Conservation (phyloP, 805 yeast species). For the Teunomyces cretensis region DNA sequence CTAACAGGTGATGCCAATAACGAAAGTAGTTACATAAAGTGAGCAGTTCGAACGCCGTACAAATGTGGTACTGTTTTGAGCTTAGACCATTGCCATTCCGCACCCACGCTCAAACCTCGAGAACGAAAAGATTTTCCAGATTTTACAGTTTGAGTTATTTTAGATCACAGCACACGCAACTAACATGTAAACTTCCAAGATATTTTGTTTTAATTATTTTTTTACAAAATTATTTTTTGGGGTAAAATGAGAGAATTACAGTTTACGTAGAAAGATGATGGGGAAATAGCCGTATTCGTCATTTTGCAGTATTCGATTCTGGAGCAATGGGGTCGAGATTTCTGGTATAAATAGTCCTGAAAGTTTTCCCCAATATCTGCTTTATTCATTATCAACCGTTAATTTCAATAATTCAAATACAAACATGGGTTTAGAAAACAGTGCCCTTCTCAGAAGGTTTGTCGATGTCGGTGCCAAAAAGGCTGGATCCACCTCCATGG, state of each 20-base stretch:
- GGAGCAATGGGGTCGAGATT: slow-evolving; percentile 3
- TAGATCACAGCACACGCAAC: neutral
- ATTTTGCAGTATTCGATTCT: neutral
- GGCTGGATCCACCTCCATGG: slow-evolving; percentile 45
- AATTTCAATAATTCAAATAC: slow-evolving; percentile 1
- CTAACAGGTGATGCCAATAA: too few species aligned
- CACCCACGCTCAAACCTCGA: neutral
- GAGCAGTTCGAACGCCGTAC: too few species aligned
- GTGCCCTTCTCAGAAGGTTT: slow-evolving; percentile 28
- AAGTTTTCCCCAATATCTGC: neutral
- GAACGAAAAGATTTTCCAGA: neutral
- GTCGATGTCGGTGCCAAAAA: slow-evolving; percentile 47
- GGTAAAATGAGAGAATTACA: slow-evolving; percentile 2
- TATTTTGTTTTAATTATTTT: neutral
- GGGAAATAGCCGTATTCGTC: neutral
- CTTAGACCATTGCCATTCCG: too few species aligned
- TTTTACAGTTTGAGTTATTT: neutral
- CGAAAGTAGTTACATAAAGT: too few species aligned
- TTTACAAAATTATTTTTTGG: slow-evolving; percentile 1
- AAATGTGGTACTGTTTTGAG: too few species aligned
- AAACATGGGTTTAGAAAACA: slow-evolving; percentile 41
- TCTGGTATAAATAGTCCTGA: slow-evolving; percentile 3
- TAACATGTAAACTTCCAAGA: neutral
- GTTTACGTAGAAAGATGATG: neutral
- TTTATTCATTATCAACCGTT: slow-evolving; percentile 5